Percentiles rank a stretch among this genome's conserved stretches.
Evolutionary conservation across 2,329 filamentous ascomycete genomes (phyloP).

Genomic region (Xylariaceae sp.): DNA sequence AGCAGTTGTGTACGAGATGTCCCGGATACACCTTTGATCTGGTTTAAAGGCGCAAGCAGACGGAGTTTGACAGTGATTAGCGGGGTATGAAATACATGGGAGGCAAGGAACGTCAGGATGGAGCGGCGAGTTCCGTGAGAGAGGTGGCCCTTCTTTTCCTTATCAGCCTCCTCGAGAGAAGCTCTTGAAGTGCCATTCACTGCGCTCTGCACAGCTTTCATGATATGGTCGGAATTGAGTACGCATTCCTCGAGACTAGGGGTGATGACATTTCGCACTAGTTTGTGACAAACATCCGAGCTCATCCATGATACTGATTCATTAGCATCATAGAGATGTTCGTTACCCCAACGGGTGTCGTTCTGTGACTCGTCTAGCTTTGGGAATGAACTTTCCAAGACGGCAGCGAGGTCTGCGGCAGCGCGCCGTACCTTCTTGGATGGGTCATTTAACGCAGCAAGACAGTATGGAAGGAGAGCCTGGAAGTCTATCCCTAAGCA

Average conservation of each 20-base stretch:
- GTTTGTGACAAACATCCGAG: conserved; percentile 57
- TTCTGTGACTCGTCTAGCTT: conserved; percentile 43
- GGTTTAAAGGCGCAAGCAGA: conserved; percentile 72
- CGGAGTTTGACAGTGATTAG: conserved; percentile 69
- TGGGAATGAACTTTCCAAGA: conserved; percentile 55
- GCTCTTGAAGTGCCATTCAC: conserved; percentile 53
- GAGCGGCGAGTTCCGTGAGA: conserved; percentile 65
- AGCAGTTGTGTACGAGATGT: conserved; percentile 73
- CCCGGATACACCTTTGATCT: conserved; percentile 70
- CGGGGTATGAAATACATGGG: conserved; percentile 71
- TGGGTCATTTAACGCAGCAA: conserved; percentile 74
- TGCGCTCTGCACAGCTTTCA: conserved; percentile 61
- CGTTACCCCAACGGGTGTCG: conserved; percentile 60
- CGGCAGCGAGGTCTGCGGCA: conserved; percentile 67
- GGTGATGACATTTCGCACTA: conserved; percentile 69
- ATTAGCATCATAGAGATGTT: conserved; percentile 64
- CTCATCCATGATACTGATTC: conserved; percentile 61
- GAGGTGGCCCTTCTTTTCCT: conserved; percentile 58
- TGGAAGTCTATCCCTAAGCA: conserved; percentile 68
- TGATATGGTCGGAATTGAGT: conserved; percentile 74
- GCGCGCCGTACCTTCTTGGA: conserved; percentile 76
- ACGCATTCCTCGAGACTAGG: conserved; percentile 84
- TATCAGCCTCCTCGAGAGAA: conserved; percentile 32
- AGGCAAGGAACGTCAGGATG: conserved; percentile 72
- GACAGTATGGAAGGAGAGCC: conserved; percentile 77